Evolutionary conservation across 2,329 filamentous ascomycete genomes (phyloP).

Genomic region (Cadophora malorum): DNA sequence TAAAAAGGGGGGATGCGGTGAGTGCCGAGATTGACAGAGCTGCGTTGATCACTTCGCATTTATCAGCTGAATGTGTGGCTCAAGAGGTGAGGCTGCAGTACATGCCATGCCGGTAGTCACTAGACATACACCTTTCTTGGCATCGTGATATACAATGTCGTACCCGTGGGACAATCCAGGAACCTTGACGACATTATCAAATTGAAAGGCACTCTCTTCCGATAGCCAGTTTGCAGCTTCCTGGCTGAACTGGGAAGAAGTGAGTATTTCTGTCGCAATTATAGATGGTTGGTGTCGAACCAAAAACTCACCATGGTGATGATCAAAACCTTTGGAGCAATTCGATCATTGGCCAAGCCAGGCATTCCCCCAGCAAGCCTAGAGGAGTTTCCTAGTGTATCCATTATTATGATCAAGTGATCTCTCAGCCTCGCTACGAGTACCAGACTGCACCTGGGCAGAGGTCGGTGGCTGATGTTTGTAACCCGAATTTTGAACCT

Average conservation of each 20-base stretch:
- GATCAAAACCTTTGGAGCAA: slow-evolving; percentile 5
- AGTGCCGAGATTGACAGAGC: slow-evolving; percentile 68
- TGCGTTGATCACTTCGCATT: slow-evolving; percentile 61
- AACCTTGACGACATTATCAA: not conserved
- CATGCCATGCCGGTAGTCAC: slow-evolving; percentile 9
- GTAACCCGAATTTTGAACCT: no score
- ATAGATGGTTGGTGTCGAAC: no score
- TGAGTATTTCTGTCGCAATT: not conserved
- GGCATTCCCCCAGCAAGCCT: not conserved
- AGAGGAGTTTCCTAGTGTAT: no score
- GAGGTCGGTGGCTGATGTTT: no score
- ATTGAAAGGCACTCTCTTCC: not conserved
- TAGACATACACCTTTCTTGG: slow-evolving; percentile 2
- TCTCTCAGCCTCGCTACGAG: no score
- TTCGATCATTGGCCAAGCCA: not conserved
- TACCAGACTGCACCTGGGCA: no score
- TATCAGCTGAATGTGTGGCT: not conserved
- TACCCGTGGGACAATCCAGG: slow-evolving; percentile 13
- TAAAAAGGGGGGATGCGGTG: slow-evolving; percentile 64
- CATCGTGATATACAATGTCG: not conserved
- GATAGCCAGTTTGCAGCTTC: slow-evolving; percentile 8
- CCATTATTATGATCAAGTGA: not conserved
- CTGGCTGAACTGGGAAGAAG: not conserved
- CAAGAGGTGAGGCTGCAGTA: not conserved
- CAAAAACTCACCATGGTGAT: slow-evolving; percentile 5